A percentile compares a stretch with the other conserved stretches of the same genome.
Conservation (phyloP, 371 early-diverging fungal species). For the Syncephalis plumigaleata region DNA sequence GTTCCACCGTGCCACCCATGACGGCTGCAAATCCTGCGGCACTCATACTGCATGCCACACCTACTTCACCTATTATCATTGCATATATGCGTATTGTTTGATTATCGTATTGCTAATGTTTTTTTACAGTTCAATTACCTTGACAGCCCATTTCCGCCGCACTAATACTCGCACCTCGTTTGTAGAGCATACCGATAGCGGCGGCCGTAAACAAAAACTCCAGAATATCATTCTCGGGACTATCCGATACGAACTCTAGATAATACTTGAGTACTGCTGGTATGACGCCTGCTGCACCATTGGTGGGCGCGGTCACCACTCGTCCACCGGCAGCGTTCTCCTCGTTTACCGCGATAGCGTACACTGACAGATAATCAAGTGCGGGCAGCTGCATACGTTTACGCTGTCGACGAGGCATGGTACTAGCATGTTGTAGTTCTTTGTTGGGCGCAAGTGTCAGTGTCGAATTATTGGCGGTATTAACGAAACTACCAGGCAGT, state of each 20-base stretch:
- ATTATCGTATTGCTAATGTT: too few relatives aligned
- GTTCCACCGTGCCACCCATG: constrained; percentile 80
- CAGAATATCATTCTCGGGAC: constrained; percentile 73
- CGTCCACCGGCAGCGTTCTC: constrained; percentile 92
- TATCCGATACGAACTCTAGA: constrained; percentile 79
- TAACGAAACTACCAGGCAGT: constrained; percentile 12
- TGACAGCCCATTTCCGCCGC: constrained; percentile 95
- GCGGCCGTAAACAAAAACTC: constrained; percentile 83
- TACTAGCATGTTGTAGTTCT: neutral
- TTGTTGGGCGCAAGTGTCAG: constrained; percentile 3
- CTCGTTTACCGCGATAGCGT: constrained; percentile 94
- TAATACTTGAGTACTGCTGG: constrained; percentile 91
- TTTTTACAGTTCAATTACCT: constrained; percentile 16
- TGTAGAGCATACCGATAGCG: constrained; percentile 92
- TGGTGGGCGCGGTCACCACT: constrained; percentile 87
- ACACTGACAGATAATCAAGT: constrained; percentile 85
- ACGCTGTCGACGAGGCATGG: constrained; percentile 17
- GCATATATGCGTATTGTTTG: neutral
- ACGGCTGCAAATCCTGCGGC: constrained; percentile 90
- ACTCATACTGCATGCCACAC: constrained; percentile 92
- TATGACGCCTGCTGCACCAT: constrained; percentile 88
- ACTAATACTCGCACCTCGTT: constrained; percentile 83
- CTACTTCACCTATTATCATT: constrained; percentile 27
- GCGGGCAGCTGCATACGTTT: constrained; percentile 39
- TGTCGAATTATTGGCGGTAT: constrained; percentile 4